Conservation (phyloP, 75 land plant genomes). For the Pinus albicaulis region DNA sequence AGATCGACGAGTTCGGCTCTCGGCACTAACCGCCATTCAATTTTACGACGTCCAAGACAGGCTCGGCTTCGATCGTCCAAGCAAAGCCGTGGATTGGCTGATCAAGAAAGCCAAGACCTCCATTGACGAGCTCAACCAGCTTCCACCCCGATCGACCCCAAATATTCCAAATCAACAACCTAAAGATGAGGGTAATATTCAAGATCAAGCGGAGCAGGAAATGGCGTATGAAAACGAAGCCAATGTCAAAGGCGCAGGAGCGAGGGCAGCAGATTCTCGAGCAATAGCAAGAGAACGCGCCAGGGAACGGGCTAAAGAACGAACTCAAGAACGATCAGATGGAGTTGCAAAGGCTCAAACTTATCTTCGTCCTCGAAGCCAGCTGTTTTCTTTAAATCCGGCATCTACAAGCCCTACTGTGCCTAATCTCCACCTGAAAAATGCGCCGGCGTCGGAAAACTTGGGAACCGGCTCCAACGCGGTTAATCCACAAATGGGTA, state of each 20-base stretch:
- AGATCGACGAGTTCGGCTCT: conserved; percentile 72
- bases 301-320: conserved; percentile 37
- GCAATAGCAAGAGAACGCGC: conserved; percentile 33
- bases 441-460: background rate
- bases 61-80: conserved; percentile 77
- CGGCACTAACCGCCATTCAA: conserved; percentile 80
- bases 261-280: conserved; percentile 16
- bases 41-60: conserved; percentile 86
- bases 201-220: no score
- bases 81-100: conserved; percentile 88
- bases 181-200: background rate
- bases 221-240: background rate
- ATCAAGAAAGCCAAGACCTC: conserved; percentile 67
- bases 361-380: no score
- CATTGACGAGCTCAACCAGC: conserved; percentile 65
- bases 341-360: background rate
- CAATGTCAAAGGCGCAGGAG: background rate
- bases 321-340: conserved; percentile 10
- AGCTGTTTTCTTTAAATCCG: background rate
- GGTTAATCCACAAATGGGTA: background rate
- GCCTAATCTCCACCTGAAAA: background rate
- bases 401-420: background rate
- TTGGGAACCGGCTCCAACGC: background rate
- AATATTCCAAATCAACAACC: background rate
- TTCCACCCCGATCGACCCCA: conserved; percentile 53